Percentiles rank a stretch among this genome's conserved stretches.
Conservation (phyloP, 768 basidiomycete genomes). For the Lactifluus volemus region DNA sequence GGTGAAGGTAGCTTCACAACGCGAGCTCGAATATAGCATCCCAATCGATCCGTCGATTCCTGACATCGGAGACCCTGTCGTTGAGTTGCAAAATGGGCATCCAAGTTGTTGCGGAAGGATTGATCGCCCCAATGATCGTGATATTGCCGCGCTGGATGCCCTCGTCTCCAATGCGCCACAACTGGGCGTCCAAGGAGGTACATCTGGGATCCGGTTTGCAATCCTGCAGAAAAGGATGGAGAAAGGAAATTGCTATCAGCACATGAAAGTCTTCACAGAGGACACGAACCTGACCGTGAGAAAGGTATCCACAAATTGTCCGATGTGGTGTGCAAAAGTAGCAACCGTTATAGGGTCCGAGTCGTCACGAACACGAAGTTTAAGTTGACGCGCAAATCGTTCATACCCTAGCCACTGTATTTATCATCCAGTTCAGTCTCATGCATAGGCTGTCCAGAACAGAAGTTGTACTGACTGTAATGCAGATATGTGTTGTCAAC, state of each 20-base stretch:
- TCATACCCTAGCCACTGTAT: conserved; percentile 12
- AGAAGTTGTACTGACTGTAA: background rate
- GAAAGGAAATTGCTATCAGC: background rate
- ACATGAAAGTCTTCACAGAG: background rate
- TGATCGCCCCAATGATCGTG: background rate
- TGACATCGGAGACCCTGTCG: background rate
- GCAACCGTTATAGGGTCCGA: background rate
- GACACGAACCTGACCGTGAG: background rate
- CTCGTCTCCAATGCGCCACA: background rate
- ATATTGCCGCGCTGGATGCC: background rate
- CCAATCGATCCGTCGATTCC: background rate
- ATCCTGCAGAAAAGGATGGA: background rate
- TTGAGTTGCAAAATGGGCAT: background rate
- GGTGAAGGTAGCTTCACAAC: background rate
- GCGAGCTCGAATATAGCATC: background rate
- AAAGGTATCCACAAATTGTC: conserved; percentile 1
- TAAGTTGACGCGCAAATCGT: background rate
- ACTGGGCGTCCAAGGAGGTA: background rate
- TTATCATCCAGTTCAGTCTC: background rate
- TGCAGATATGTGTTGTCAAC: background rate
- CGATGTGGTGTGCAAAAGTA: conserved; percentile 2
- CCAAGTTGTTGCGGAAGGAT: background rate
- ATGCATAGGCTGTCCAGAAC: background rate
- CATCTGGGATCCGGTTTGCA: background rate
- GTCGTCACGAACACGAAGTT: conserved; percentile 5